Percentiles rank a stretch among this genome's conserved stretches.
phyloP scores from a whole-genome alignment of 805 yeast species.

The Wickerhamiella shivajii region DNA sequence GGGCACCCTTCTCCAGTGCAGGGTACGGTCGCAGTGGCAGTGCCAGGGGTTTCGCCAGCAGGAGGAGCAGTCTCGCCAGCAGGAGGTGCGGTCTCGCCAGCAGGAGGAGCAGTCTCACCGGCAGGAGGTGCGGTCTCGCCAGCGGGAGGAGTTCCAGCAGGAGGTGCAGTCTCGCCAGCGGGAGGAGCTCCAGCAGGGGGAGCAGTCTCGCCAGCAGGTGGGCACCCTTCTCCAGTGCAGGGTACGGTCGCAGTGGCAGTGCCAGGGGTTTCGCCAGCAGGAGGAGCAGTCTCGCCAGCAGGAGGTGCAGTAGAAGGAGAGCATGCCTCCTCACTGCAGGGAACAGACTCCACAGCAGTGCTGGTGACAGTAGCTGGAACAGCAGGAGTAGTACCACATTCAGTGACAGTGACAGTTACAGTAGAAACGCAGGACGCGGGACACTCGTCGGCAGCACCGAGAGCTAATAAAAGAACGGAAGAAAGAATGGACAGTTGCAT shows the following conservation, averaged over 20 bases:
- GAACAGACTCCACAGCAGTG: slow-evolving; percentile 5
- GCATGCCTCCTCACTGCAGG: slow-evolving; percentile 1
- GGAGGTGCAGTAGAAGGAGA: slow-evolving; percentile 2
- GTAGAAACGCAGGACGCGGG: too few species aligned
- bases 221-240: too few species aligned
- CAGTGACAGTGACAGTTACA: slow-evolving; percentile 6
- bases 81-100: background rate
- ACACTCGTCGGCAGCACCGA: slow-evolving; percentile 2
- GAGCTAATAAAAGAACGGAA: slow-evolving; percentile 1
- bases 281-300: background rate
- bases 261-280: slow-evolving; percentile 1
- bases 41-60: slow-evolving; percentile 4
- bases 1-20: too few species aligned
- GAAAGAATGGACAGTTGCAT: background rate
- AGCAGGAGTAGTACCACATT: slow-evolving; percentile 2
- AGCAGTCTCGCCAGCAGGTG: background rate
- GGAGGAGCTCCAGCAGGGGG: slow-evolving; percentile 1
- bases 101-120: background rate
- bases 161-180: slow-evolving; percentile 1
- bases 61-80: slow-evolving; percentile 1
- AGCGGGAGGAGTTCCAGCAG: background rate
- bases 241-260: background rate
- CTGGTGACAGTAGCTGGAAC: slow-evolving; percentile 2
- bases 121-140: background rate
- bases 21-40: background rate